These are phyloP conservation scores for Ploettnerulaceae sp. DNA, from an alignment of 2,329 filamentous ascomycete genomes.

Conservation along the genomic window DNA sequence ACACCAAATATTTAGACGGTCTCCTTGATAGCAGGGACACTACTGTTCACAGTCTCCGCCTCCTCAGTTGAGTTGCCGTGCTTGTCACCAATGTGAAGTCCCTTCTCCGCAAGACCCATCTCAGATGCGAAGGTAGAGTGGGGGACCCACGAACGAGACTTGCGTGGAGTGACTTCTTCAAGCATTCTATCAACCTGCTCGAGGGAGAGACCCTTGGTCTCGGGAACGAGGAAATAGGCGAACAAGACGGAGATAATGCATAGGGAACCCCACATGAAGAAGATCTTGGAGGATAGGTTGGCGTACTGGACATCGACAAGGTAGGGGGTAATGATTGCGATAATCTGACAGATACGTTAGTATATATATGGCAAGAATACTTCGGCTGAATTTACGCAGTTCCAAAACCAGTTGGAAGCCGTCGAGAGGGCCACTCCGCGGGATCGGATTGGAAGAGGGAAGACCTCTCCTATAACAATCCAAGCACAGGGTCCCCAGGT, in stretches of 20 bases:
- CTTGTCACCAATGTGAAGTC: not conserved
- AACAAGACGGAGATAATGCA: constrained; percentile 51
- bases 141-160: constrained; percentile 23
- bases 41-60: constrained; percentile 7
- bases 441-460: constrained; percentile 73
- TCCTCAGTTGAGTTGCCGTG: constrained; percentile 15
- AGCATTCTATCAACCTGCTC: constrained; percentile 66
- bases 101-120: constrained; percentile 21
- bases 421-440: constrained; percentile 82
- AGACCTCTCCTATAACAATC: constrained; percentile 85
- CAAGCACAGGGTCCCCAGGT: constrained; percentile 71
- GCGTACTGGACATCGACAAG: constrained; percentile 12
- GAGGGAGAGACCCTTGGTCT: constrained; percentile 67
- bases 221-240: constrained; percentile 54
- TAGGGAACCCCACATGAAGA: constrained; percentile 60
- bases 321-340: constrained; percentile 21
- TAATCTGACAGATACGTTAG: constrained; percentile 16
- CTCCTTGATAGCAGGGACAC: constrained; percentile 7
- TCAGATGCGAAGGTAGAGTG: constrained; percentile 25
- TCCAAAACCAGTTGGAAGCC: constrained; percentile 88
- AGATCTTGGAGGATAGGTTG: constrained; percentile 35
- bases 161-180: constrained; percentile 42
- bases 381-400: constrained; percentile 38
- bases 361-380: constrained; percentile 15
- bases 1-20: constrained; percentile 7